Percentiles rank a stretch among this genome's conserved stretches.
phyloP scores from a whole-genome alignment of 495 filamentous ascomycete species.

The Sphaerosporella brunnea region DNA sequence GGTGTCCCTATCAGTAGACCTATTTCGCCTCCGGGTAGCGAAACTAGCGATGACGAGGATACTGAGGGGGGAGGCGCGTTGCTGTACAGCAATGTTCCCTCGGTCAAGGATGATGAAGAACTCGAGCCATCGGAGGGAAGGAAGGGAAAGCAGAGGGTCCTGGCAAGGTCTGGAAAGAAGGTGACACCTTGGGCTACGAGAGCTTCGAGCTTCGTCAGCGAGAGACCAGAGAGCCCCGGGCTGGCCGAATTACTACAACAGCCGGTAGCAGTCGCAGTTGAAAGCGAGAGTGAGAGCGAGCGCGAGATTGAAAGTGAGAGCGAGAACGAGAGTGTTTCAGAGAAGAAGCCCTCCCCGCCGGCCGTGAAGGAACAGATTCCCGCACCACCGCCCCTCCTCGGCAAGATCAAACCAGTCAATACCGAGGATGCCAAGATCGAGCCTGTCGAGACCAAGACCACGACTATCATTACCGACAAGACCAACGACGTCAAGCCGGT shows the following conservation, averaged over 20 bases:
- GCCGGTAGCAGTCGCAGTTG: not conserved
- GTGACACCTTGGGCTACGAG: constrained; percentile 3
- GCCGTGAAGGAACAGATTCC: not conserved
- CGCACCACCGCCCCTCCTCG: not conserved
- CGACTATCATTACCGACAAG: not conserved
- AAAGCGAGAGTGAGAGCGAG: not conserved
- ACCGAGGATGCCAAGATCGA: not conserved
- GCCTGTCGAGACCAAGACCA: not conserved
- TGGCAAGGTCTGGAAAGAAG: not conserved
- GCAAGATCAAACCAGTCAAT: not conserved
- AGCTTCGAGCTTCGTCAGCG: not conserved
- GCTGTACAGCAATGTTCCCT: not conserved
- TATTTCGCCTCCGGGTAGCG: too few relatives aligned
- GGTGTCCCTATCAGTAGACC: not conserved
- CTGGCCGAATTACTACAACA: not conserved
- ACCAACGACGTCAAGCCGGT: not conserved
- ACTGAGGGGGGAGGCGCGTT: not conserved
- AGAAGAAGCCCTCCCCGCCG: too few relatives aligned
- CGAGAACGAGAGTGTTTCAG: not conserved
- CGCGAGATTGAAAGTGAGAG: not conserved
- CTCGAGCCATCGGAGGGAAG: not conserved
- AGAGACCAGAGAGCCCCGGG: not conserved
- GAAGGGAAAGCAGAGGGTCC: not conserved
- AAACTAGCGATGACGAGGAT: not conserved
- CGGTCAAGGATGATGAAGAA: not conserved